phyloP scores from a whole-genome alignment of 140 eudicot genomes.

The Oenanthe javanica region DNA sequence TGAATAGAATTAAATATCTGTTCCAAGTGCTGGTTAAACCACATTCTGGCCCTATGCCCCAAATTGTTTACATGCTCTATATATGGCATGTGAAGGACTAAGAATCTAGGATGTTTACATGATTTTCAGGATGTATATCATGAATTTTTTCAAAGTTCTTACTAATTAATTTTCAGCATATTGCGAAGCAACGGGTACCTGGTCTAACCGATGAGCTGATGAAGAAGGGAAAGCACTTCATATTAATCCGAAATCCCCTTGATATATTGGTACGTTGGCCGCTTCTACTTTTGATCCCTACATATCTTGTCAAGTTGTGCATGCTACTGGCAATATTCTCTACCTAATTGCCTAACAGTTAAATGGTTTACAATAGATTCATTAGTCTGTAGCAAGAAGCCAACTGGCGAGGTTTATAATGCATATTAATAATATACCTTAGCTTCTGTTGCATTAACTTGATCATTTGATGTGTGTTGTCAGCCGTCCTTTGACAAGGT shows the following conservation, averaged over 20 bases:
- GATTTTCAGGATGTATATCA: not conserved
- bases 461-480: slow-evolving; percentile 7
- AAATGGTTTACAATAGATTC: not conserved
- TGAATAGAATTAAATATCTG: not conserved
- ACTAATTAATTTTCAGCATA: slow-evolving; percentile 45
- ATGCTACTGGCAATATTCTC: not conserved
- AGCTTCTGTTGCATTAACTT: not conserved
- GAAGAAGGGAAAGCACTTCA: slow-evolving; percentile 90
- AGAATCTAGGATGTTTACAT: not conserved
- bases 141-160: not conserved
- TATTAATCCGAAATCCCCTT: slow-evolving; percentile 81
- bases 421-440: not conserved
- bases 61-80: not conserved
- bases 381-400: not conserved
- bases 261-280: slow-evolving; percentile 62
- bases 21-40: not conserved
- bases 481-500: slow-evolving; percentile 88
- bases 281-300: not conserved
- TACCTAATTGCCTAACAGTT: not conserved
- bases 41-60: not conserved
- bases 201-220: slow-evolving; percentile 56
- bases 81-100: not conserved
- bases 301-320: not conserved
- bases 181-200: slow-evolving; percentile 67
- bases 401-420: not conserved